Base-by-base conservation (phyloP, 371 early-diverging fungal species). In the Apophysomyces trapeziformis region DNA sequence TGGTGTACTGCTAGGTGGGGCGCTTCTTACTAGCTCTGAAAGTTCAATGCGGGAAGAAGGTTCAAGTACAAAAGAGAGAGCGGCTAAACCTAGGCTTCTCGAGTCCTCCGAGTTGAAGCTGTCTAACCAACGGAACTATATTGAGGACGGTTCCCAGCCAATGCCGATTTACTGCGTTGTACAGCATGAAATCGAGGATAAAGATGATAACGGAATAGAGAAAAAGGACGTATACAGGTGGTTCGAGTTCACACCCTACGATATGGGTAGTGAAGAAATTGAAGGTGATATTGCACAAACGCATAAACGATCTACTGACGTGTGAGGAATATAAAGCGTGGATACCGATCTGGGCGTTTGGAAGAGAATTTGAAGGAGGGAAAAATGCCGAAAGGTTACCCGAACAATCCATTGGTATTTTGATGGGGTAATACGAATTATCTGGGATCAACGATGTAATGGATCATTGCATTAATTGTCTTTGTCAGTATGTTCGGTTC, bases 101-200 rank as follows among this genome's bases (percentile, higher is more conserved):
- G 67, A 66, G 6, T 72, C 67, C 14, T 64, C 56, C 8, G 69
- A 75, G 9, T 69, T 76, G 61, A 77, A 76, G n/a, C 38, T 80
- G 9, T 75, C 80, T 0, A 71, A 58, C 14, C 77, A 82, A 66
- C 68, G 76, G 37, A 64, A 73, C 9, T 85, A 78, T 67, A 70
- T 90, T 41, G 84, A 89, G 58, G 85, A 84, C 66, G 93, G 91
- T 0, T 78, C 80, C 5, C 68, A 76, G 14, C 90, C 92, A 1
- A 83, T 92, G 82, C 93, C 93, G 1, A 89, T 93, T 38, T 91
- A 93, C 67, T 90, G 91, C 7, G 87, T 84, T 0, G 90, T 91
- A 1, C 80, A 90, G 4, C 89, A 90, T 68, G 87, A 86, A 32
- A 69, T 87, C 5, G 35, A 67, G 18, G 56, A 68, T 41, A 32